Base-by-base conservation (phyloP, 2,329 filamentous ascomycete species). In the Didymella segeticola region DNA sequence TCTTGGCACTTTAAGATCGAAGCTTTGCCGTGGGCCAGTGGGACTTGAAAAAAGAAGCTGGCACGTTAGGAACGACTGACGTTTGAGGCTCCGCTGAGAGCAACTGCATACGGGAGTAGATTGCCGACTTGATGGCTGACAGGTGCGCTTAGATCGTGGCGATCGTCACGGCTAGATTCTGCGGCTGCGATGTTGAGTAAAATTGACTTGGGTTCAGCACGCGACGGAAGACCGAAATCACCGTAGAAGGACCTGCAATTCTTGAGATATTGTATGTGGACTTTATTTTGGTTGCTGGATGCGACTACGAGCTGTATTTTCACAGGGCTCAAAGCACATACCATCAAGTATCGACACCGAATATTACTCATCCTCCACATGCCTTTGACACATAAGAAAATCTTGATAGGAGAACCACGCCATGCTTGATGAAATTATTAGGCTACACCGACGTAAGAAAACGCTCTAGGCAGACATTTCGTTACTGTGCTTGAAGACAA, bases 291-390 rank as follows among this genome's bases (percentile, higher is more conserved):
- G 23, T 29, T 22, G n/a, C 30, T 42, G 36, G 47, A 27, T 43
- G 47, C 5, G 15, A 29, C 27, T 33, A 17, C 23, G 15, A 49
- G 22, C 12, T 34, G 46, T 33, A 43, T 49, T 6, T 36, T 48
- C 26, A 10, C 25, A 50, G 54, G 29, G 33, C 45, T 66, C 61
- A 62, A 64, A 63, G 62, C 58, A 60, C 23, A 52, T 54, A 37
- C 46, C 11, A 19, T 57, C 53, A 63, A 64, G 55, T 67, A 66
- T 67, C 55, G 54, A 64, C 63, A 64, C 53, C 46, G 54, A 61
- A 66, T 53, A 66, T 66, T 63, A 62, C 47, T 42, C 31, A 36
- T 52, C 42, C 58, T 53, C 49, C 46, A 63, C 19, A 46, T 30
- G 42, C 54, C 55, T 43, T 26, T 34, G 46, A 39, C 33, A 39